Evolutionary conservation across 1,284 basidiomycete genomes (phyloP).

Genomic region (Hypsizygus ulmarius): DNA sequence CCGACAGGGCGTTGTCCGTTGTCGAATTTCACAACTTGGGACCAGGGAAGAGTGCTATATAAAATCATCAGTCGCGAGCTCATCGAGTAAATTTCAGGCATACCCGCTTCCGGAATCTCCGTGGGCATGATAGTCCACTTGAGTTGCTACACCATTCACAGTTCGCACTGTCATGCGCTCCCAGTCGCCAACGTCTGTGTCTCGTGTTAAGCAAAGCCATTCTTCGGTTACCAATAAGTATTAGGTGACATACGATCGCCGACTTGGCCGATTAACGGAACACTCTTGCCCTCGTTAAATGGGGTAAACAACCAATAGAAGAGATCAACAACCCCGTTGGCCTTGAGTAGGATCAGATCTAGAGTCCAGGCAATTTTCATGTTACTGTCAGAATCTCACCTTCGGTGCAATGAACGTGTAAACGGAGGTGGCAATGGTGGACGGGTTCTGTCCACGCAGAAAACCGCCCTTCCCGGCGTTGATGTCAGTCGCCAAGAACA

Average conservation of each 20-base stretch:
- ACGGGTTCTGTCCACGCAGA: constrained; percentile 19
- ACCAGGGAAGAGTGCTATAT: constrained; percentile 17
- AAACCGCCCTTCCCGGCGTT: constrained; percentile 17
- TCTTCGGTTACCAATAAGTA: neutral
- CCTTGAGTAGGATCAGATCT: constrained; percentile 1
- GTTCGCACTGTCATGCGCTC: constrained; percentile 21
- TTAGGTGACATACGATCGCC: constrained; percentile 17
- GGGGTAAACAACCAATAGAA: constrained; percentile 20
- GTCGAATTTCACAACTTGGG: constrained; percentile 17
- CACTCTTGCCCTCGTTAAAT: constrained; percentile 19
- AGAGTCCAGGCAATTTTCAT: neutral
- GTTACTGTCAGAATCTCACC: constrained; percentile 1
- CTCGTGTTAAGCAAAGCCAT: neutral
- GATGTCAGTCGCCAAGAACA: constrained; percentile 16
- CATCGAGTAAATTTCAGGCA: neutral
- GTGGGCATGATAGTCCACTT: constrained; percentile 20
- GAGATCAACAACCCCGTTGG: constrained; percentile 18
- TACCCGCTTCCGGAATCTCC: constrained; percentile 18
- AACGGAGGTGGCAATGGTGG: constrained; percentile 11
- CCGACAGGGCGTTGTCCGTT: constrained; percentile 19
- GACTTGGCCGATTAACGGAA: constrained; percentile 16
- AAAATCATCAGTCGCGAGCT: neutral
- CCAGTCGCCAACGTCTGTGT: constrained; percentile 20
- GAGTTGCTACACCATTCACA: constrained; percentile 18
- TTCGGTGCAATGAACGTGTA: constrained; percentile 20